Conservation (phyloP, 257 asterid species). For the Petunia secreta region DNA sequence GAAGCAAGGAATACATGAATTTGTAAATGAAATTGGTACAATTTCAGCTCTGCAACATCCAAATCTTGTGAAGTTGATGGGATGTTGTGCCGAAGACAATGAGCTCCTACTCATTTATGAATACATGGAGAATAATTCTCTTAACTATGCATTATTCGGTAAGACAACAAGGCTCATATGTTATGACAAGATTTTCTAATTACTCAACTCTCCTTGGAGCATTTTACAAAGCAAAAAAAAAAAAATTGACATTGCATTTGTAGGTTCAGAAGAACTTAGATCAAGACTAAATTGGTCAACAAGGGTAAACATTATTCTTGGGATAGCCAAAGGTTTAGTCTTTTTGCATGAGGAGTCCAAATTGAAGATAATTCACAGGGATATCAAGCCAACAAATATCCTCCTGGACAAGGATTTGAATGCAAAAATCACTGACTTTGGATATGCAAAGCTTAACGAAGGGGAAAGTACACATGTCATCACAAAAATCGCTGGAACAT, state of each 20-base stretch:
- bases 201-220: not conserved
- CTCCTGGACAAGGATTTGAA: slow-evolving; percentile 34
- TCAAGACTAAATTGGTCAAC: slow-evolving; percentile 24
- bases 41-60: slow-evolving; percentile 36
- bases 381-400: slow-evolving; percentile 34
- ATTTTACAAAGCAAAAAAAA: too few species aligned
- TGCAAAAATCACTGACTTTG: slow-evolving; percentile 37
- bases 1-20: slow-evolving; percentile 35
- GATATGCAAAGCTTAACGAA: slow-evolving; percentile 30
- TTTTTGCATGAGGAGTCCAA: slow-evolving; percentile 35
- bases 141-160: slow-evolving; percentile 29
- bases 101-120: slow-evolving; percentile 32
- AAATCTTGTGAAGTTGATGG: slow-evolving; percentile 33
- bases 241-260: not conserved
- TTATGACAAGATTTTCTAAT: not conserved
- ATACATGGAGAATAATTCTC: slow-evolving; percentile 35
- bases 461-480: slow-evolving; percentile 24
- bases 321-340: slow-evolving; percentile 33
- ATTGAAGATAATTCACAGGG: slow-evolving; percentile 33
- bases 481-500: slow-evolving; percentile 26
- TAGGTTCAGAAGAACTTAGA: slow-evolving; percentile 26
- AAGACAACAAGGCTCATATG: not conserved
- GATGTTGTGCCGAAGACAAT: slow-evolving; percentile 29
- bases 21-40: slow-evolving; percentile 31
- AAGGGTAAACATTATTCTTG: slow-evolving; percentile 29